phyloP scores from a whole-genome alignment of 176 grass and related monocot species.

The Urochloa ruziziensis region DNA sequence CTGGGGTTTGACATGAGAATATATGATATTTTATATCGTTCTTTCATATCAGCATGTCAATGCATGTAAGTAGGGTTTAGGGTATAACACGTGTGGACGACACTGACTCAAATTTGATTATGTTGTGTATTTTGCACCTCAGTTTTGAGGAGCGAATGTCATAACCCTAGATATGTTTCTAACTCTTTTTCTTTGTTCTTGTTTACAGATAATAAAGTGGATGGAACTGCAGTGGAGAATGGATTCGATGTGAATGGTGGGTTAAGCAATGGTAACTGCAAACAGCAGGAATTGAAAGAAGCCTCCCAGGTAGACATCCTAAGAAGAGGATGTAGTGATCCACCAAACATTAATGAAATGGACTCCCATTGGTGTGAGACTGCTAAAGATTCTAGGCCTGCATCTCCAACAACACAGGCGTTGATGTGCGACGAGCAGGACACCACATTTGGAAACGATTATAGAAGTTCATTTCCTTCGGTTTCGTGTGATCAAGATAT shows the following conservation, averaged over 20 bases:
- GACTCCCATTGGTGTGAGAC: conserved; percentile 24
- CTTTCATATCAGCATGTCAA: neutral
- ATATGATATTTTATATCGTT: neutral
- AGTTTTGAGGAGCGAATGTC: neutral
- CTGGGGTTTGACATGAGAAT: neutral
- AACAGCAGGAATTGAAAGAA: conserved; percentile 31
- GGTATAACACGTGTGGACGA: neutral
- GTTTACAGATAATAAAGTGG: conserved; percentile 36
- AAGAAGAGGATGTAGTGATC: conserved; percentile 11
- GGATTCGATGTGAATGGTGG: conserved; percentile 27
- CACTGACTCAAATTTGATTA: neutral
- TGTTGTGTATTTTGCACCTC: conserved; percentile 12
- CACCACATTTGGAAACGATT: conserved; percentile 48
- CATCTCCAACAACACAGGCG: conserved; percentile 66
- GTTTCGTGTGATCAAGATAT: conserved; percentile 30
- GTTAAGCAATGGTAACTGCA: conserved; percentile 21
- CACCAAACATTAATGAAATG: conserved; percentile 29
- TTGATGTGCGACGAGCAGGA: conserved; percentile 69
- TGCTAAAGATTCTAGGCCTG: conserved; percentile 39
- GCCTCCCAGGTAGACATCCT: conserved; percentile 11
- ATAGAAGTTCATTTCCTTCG: conserved; percentile 27
- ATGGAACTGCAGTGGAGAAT: conserved; percentile 31
- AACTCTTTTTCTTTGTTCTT: neutral
- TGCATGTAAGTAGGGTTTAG: neutral
- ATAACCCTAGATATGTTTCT: neutral